Base-by-base conservation (phyloP, 371 early-diverging fungal genomes). In the Funneliformis caledonium region DNA sequence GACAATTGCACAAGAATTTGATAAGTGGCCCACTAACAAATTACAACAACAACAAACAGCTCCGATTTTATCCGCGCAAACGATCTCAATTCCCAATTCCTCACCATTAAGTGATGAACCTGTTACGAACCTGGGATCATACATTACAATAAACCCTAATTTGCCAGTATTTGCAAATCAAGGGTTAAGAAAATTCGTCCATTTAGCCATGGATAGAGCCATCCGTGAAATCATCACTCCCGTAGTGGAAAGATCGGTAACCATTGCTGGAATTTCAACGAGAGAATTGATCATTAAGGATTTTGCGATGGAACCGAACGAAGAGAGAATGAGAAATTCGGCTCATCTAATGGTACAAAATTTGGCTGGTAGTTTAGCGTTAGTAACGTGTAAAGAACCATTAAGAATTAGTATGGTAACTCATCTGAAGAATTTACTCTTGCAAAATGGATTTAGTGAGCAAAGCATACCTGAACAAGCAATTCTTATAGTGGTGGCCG, bases 321-420 rank as follows among this genome's bases (percentile, higher is more conserved):
- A 98, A 82, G 94, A 94, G 70, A 93, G 93, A 83, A 92, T 98
- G 93, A 89, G 95, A 62, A 93, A 94, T 65, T 95, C 99, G 2
- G 97, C 98, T 6, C 96, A 96, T 82, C 82, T 93, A 69, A 99
- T 99, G 98, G 96, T 93, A 4, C 94, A 95, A 75, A 95, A 91
- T 33, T 85, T 98, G 19, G 93, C 95, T 6, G 92, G 93, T 2
- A 92, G 91, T 72, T 88, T 97, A 60, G 97, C 97, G 2, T 90
- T 97, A 62, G 98, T 96, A 22, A 94, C 96, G 4, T 96, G 96
- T 82, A 94, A 97, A 80, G 98, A 99, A 78, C 96, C 96, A 50
- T 89, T 99, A n/a, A 92, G 95, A n/a, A 87, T 92, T 26, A 93
- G 92, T 85, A 94, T 98, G 92, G 91, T 91, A 65, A 86, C 91